Percentiles rank a stretch among this genome's conserved stretches.
phyloP scores from a whole-genome alignment of 805 yeast genomes.

The Yueomyces sinensis region DNA sequence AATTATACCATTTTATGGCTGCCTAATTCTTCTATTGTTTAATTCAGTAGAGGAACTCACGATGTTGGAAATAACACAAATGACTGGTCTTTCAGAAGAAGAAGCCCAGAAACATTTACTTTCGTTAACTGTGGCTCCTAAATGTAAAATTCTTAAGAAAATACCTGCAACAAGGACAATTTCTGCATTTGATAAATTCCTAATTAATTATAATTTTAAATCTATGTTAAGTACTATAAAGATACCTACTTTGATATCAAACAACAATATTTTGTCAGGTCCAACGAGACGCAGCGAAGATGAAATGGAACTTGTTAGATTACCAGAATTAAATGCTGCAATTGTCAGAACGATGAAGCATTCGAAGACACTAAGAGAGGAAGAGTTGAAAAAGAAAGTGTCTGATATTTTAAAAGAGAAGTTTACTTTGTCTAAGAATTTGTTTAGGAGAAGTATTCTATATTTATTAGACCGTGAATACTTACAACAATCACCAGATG shows the following conservation, averaged over 20 bases:
- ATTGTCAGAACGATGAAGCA: slow-evolving; percentile 81
- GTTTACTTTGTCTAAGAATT: slow-evolving; percentile 54
- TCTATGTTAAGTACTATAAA: slow-evolving; percentile 58
- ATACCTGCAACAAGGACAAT: slow-evolving; percentile 65
- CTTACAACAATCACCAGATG: slow-evolving; percentile 53
- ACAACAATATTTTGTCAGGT: neutral
- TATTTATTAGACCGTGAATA: slow-evolving; percentile 73
- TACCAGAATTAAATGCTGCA: slow-evolving; percentile 68
- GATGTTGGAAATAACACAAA: slow-evolving; percentile 44
- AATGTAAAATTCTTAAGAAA: slow-evolving; percentile 61
- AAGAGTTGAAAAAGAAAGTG: slow-evolving; percentile 53
- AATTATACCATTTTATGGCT: slow-evolving; percentile 69
- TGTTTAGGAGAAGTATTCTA: slow-evolving; percentile 63
- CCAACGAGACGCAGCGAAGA: slow-evolving; percentile 23
- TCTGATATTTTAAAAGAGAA: slow-evolving; percentile 44
- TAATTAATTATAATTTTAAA: slow-evolving; percentile 54
- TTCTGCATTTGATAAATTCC: slow-evolving; percentile 46
- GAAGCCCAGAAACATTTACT: slow-evolving; percentile 70
- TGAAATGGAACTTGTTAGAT: slow-evolving; percentile 40
- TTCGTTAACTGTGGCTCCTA: slow-evolving; percentile 75
- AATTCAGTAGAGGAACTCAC: slow-evolving; percentile 42
- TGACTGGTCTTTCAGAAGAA: slow-evolving; percentile 57
- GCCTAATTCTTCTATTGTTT: slow-evolving; percentile 65
- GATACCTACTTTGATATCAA: slow-evolving; percentile 26
- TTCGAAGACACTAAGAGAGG: slow-evolving; percentile 45